Percentiles rank a stretch among this genome's conserved stretches.
phyloP scores from a whole-genome alignment of 1,284 basidiomycete species.

The Ganoderma boninense region DNA sequence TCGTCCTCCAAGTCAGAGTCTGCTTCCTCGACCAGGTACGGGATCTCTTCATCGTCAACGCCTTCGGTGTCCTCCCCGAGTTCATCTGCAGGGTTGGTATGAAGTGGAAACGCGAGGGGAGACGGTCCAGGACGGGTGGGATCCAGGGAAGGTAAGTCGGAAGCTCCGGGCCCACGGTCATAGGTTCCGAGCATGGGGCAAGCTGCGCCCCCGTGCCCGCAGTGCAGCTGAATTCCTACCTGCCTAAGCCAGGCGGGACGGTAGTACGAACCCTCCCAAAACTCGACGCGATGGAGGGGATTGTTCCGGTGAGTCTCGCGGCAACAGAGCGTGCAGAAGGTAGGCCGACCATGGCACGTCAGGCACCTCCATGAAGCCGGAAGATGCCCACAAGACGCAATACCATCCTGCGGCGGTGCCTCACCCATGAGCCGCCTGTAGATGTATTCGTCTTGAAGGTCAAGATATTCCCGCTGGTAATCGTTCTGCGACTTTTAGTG shows the following conservation, averaged over 20 bases:
- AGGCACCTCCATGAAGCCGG: neutral
- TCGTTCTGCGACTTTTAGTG: neutral
- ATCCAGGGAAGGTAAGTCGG: too few species aligned
- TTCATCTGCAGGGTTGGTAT: too few species aligned
- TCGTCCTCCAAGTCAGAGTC: neutral
- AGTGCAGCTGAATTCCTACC: neutral
- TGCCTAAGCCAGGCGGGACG: neutral
- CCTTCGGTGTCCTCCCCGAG: neutral
- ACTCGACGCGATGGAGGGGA: neutral
- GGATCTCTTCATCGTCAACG: neutral
- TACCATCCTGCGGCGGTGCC: neutral
- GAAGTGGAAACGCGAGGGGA: too few species aligned
- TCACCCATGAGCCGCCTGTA: neutral
- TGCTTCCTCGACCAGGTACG: neutral
- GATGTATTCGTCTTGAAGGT: neutral
- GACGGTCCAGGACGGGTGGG: neutral
- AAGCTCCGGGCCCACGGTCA: neutral
- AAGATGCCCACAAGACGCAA: neutral
- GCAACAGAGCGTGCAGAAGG: conserved; percentile 5
- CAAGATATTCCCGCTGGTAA: neutral
- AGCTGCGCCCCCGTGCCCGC: neutral
- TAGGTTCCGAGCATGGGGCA: neutral
- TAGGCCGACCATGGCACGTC: neutral
- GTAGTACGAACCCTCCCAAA: neutral
- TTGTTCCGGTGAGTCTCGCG: neutral